Evolutionary conservation across 352 stramenopile species (phyloP), one percentile per base, ranked within the genome.

Genomic region (Phytophthora idaei): DNA sequence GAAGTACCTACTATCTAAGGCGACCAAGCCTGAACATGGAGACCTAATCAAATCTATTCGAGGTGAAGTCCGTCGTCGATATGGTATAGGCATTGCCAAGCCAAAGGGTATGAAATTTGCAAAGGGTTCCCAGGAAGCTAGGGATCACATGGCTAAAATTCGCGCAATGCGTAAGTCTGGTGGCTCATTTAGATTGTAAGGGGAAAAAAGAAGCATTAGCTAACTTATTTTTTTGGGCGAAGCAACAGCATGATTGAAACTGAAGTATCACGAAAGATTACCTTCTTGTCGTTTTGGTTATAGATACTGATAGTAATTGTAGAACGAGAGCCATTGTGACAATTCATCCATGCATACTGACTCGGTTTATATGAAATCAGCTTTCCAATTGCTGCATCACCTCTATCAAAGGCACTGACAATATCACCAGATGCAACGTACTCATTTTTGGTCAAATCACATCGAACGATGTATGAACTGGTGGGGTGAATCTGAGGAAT

Each of bases 11-110:
- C 29, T 69, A 10, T 21, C 17, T 0, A 63, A 58, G 7, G 39
- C 62, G 14, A 64, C 28, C 10, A 69, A 69, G 0, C 54, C 17
- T 0, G 62, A 64, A 4, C 62, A 69, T 44, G 48, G 28, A 11
- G 15, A 37, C 2, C 17, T 69, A 9, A 65, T 66, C 41, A 61
- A 57, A 5, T 49, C 37, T 1, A 9, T 65, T 2, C 39, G 48
- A 8, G 32, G 51, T 11, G 47, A 65, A 1, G 44, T 71, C 11
- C 14, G 15, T 6, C 14, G 41, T 17, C 41, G 41, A 3, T 47
- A 47, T 47, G 41, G 54, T 1, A 15, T 47, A 11, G 41, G 41
- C 3, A 6, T 47, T 11, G 2, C 41, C 17, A 21, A 21, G 17
- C 17, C 17, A 21, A 21, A 21, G 17, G 17, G 17, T 47, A 47